Conservation (phyloP, 2,329 filamentous ascomycete species). For the Emmonsia crescens region DNA sequence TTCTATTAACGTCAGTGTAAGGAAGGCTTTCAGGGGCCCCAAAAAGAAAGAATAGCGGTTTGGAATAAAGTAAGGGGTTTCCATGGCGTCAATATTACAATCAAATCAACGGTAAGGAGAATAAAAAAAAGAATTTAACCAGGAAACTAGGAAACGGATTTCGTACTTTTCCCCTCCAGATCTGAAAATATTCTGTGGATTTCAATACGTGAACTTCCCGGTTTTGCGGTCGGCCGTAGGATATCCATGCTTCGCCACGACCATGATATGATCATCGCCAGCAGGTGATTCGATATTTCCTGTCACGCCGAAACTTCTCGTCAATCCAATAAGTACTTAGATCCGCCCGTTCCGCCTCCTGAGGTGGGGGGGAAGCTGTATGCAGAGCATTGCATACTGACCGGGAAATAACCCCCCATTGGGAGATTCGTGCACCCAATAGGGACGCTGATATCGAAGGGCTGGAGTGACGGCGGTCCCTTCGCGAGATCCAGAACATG, state of each 20-base stretch:
- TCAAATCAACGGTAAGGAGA: background rate
- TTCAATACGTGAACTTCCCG: constrained; percentile 44
- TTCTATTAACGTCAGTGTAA: constrained; percentile 22
- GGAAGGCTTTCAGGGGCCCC: background rate
- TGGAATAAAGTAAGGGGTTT: constrained; percentile 7
- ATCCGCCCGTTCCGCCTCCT: background rate
- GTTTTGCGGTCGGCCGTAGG: constrained; percentile 61
- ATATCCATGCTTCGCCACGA: constrained; percentile 71
- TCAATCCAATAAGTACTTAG: background rate
- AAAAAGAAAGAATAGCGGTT: background rate
- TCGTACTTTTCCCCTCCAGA: constrained; percentile 32
- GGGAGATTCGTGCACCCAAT: constrained; percentile 45
- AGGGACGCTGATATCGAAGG: constrained; percentile 47
- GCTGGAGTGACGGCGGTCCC: constrained; percentile 48
- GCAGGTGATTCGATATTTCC: background rate
- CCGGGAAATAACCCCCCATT: background rate
- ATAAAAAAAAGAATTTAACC: no score
- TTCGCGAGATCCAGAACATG: constrained; percentile 63
- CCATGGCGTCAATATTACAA: constrained; percentile 33
- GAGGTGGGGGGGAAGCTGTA: background rate
- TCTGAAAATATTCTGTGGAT: constrained; percentile 47
- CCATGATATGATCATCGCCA: constrained; percentile 39
- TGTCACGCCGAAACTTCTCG: background rate
- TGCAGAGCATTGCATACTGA: background rate
- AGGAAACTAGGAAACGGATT: background rate